Evolutionary conservation across 2,329 filamentous ascomycete genomes (phyloP), one percentile per base, ranked within the genome.

Genomic region (Dothistroma septosporum): DNA sequence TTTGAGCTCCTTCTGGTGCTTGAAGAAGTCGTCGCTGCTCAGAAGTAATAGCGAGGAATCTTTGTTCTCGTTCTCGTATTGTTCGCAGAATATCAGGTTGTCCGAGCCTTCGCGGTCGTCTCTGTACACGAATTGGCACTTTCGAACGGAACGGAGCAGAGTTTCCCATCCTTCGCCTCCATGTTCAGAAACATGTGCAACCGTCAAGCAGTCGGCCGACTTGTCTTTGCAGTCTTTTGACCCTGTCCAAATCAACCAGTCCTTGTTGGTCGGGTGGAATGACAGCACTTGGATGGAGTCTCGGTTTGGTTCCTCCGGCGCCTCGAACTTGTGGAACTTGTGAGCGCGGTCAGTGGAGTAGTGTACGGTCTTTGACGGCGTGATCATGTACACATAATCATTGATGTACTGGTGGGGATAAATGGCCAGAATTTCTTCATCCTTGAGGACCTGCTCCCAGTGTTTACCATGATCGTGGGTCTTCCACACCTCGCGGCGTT

Each of bases 181-280:
- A 71, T 96, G 91, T 33, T 80, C 87, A 37, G 90, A 91, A 60
- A 91, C 81, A 49, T 89, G 91, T 1, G 92, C 91, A 63, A 89
- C 85, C 0, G 81, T 81, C 68, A 90, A 87, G 74, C 92, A 97
- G 35, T 84, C 74, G 32, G 78, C 76, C 16, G 75, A 77, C 3
- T 78, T 73, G 33, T 74, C 75, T 48, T 86, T 83, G 72, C 91
- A 95, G 63, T 88, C 84, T 65, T 86, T 78, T 10, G 78, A 78
- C 44, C 92, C 93, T 53, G 89, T 85, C 92, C 92, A 97, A 63
- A 99, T 89, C 48, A 97, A 80, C 91, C 92, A 97, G 70, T 96
- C 89, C 72, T 88, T 89, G 69, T 89, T 85, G 67, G 88, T 85
- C 0, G 92, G 89, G 70, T 99, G 94, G 78, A 99, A 99, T 37